Conservation (phyloP, 140 eudicot species). For the Flaveria floridana region DNA sequence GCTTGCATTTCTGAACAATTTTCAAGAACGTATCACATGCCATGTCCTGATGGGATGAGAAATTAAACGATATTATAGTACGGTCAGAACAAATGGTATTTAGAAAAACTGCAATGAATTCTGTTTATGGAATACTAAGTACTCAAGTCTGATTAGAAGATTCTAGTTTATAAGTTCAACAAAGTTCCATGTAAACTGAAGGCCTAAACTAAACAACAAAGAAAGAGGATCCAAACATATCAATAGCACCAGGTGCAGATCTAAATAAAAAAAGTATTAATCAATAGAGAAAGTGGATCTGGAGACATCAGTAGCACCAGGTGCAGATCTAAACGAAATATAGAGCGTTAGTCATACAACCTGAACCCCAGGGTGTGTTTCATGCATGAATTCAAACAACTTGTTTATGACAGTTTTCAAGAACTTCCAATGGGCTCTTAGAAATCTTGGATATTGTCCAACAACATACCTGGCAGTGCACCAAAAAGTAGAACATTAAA, state of each 20-base stretch:
- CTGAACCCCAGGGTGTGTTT: slow-evolving; percentile 99
- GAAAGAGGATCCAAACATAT: not conserved
- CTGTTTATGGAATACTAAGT: slow-evolving; percentile 9
- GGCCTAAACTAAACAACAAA: not conserved
- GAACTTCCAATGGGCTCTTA: slow-evolving; percentile 98
- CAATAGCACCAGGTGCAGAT: not conserved
- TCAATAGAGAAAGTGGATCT: not conserved
- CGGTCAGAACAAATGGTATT: not conserved
- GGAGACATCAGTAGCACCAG: not conserved
- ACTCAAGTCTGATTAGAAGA: slow-evolving; percentile 3
- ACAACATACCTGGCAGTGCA: slow-evolving; percentile 80
- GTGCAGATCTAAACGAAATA: slow-evolving; percentile 7
- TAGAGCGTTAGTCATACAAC: slow-evolving; percentile 30
- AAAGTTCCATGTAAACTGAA: not conserved
- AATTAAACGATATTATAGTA: not conserved
- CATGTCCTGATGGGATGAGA: slow-evolving; percentile 65
- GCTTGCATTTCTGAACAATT: slow-evolving; percentile 97
- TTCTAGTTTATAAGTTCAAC: not conserved
- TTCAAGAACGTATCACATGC: slow-evolving; percentile 97
- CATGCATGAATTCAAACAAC: slow-evolving; percentile 99
- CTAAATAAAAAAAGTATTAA: not conserved
- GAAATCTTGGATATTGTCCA: slow-evolving; percentile 96
- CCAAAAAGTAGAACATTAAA: slow-evolving; percentile 23
- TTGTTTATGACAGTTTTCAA: slow-evolving; percentile 95
- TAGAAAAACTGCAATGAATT: not conserved